Base-by-base conservation (phyloP, 176 grass and related monocot species). In the Oryza punctata region DNA sequence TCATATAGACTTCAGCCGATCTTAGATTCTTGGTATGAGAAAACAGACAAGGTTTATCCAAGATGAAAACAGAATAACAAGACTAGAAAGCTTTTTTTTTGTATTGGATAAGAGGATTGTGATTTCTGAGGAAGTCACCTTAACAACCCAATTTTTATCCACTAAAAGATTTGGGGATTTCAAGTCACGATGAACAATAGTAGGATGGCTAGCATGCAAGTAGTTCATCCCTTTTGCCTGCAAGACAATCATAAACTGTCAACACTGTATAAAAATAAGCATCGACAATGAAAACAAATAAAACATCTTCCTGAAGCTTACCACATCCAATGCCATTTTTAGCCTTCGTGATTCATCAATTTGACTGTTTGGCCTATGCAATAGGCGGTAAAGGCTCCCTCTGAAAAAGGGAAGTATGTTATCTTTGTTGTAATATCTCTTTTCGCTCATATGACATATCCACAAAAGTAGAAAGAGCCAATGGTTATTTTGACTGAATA, bases 201-300 rank as follows among this genome's bases (percentile, higher is more conserved):
- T 93, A 79, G 96, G 96, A 91, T 99, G 87, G 80, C 93, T 94
- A 30, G 89, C 27, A 26, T 99, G 96, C 91, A 99, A 91, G 84
- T 96, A 96, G 84, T 99, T 99, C 96, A 99, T 96, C 52, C 93
- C 96, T 90, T 90, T 94, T 69, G 96, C 96, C 96, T 99, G 87
- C 76, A 89, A 67, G 73, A 15, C 21, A 91, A 43, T 10, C 63
- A 61, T 85, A 32, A 74, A 88, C 27, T 66, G 45, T 88, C 65
- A 76, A 82, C 14, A 46, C 13, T 28, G 38, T 69, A 67, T 24
- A 82, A 45, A 63, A 87, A 54, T 37, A 93, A 88, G 6, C 3
- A 64, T 78, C 1, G 24, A 33, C 5, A 67, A 86, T 60, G 12
- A 67, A 70, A 83, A 63, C 37, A 60, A 82, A 41, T 19, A 73